A percentile compares a stretch with the other conserved stretches of the same genome.
Conservation (phyloP, 2,329 filamentous ascomycete genomes). For the Claviceps digitariae region DNA sequence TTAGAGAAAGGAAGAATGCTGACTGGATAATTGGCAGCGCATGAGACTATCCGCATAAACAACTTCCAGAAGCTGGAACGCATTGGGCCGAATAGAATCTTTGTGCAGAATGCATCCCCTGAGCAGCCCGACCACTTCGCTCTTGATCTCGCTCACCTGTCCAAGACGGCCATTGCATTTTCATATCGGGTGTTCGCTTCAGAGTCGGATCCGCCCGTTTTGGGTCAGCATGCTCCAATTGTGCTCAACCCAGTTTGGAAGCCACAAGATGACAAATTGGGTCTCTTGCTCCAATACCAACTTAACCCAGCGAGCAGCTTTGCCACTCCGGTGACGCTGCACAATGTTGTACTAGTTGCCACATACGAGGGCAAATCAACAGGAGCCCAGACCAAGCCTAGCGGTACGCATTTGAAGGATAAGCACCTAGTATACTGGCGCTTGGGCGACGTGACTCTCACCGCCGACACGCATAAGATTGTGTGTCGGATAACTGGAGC, state of each 20-base stretch:
- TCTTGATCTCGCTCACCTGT: conserved; percentile 58
- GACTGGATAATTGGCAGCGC: conserved; percentile 20
- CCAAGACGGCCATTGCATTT: conserved; percentile 68
- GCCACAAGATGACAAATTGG: conserved; percentile 70
- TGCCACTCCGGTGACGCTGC: conserved; percentile 30
- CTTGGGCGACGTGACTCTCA: conserved; percentile 58
- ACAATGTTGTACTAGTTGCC: conserved; percentile 63
- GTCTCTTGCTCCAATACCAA: conserved; percentile 70
- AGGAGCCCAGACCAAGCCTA: conserved; percentile 63
- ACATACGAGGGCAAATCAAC: conserved; percentile 56
- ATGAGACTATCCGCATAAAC: conserved; percentile 66
- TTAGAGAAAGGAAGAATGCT: not conserved
- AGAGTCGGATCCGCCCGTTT: conserved; percentile 29
- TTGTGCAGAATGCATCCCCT: conserved; percentile 55
- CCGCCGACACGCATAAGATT: conserved; percentile 56
- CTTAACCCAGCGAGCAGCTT: conserved; percentile 57
- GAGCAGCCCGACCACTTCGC: conserved; percentile 68
- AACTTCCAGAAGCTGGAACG: conserved; percentile 82
- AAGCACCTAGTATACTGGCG: conserved; percentile 71
- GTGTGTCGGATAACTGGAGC: conserved; percentile 68
- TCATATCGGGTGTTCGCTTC: conserved; percentile 81
- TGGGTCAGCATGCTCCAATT: conserved; percentile 53
- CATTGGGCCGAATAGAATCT: conserved; percentile 85
- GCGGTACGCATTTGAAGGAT: conserved; percentile 66
- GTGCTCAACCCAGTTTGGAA: conserved; percentile 69